phyloP scores from a whole-genome alignment of 257 asterid species.

The Lithospermum erythrorhizon region DNA sequence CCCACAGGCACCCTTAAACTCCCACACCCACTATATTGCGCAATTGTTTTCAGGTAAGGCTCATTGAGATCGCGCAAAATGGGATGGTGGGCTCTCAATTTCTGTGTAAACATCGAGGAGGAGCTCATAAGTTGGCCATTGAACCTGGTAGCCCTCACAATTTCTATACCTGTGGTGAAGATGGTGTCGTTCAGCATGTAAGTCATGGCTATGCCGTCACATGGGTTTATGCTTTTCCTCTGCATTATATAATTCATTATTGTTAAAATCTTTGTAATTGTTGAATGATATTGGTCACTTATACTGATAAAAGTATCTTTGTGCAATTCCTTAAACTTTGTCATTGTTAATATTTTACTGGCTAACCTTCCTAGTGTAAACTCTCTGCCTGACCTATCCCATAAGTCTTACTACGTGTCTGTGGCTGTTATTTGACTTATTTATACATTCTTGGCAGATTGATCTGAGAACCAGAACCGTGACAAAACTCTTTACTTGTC shows the following conservation, averaged over 20 bases:
- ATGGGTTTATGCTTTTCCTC: neutral
- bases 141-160: conserved; percentile 87
- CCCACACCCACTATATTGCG: too few species aligned
- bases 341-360: too few species aligned
- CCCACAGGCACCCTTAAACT: too few species aligned
- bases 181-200: conserved; percentile 89
- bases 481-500: conserved; percentile 56
- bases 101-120: conserved; percentile 52
- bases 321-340: too few species aligned
- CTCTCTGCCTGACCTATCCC: neutral
- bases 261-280: too few species aligned
- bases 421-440: too few species aligned
- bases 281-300: too few species aligned
- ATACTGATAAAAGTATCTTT: too few species aligned
- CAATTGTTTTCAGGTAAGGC: conserved; percentile 77
- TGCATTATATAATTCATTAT: too few species aligned
- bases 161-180: conserved; percentile 84
- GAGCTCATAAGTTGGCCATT: conserved; percentile 71
- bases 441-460: too few species aligned
- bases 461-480: conserved; percentile 71
- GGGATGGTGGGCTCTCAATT: conserved; percentile 58
- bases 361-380: neutral
- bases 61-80: conserved; percentile 51
- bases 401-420: neutral
- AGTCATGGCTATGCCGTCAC: conserved; percentile 15